A percentile compares a stretch with the other conserved stretches of the same genome.
phyloP scores from a whole-genome alignment of 306 rosid species.

The Cicer pinnatifidum region DNA sequence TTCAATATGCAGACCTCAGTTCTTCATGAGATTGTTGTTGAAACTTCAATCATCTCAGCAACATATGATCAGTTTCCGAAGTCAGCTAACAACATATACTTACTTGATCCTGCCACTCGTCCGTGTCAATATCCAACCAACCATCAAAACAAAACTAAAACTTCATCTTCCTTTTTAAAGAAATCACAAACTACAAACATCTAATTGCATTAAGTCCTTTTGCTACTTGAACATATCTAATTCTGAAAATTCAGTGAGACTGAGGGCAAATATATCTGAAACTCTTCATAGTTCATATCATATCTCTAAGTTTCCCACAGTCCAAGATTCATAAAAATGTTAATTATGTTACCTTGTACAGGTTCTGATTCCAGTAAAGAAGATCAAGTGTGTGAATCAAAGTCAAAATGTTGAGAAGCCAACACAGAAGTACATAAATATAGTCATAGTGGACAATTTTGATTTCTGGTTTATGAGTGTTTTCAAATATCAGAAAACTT shows the following conservation, averaged over 20 bases:
- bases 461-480: conserved; percentile 48
- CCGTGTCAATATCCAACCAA: conserved; percentile 20
- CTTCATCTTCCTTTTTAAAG: not conserved
- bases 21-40: conserved; percentile 50
- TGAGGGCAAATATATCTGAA: conserved; percentile 61
- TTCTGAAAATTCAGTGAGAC: conserved; percentile 38
- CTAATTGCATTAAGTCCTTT: not conserved
- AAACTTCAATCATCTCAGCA: conserved; percentile 45
- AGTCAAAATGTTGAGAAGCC: conserved; percentile 43
- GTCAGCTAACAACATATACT: conserved; percentile 36
- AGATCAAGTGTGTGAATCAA: conserved; percentile 41
- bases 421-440: conserved; percentile 44
- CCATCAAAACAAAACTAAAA: conserved; percentile 33
- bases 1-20: conserved; percentile 50
- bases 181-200: not conserved
- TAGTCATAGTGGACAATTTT: conserved; percentile 41
- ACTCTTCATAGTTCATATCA: not conserved
- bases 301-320: not conserved
- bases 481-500: conserved; percentile 34
- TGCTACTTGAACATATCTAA: not conserved
- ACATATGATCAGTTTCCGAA: conserved; percentile 42
- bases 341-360: conserved; percentile 11
- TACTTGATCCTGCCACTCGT: conserved; percentile 36
- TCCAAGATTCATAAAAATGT: not conserved
- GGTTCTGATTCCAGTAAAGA: conserved; percentile 46